Percentiles rank a stretch among this genome's conserved stretches.
These are phyloP conservation scores for Suillus hirtellus DNA, from an alignment of 768 basidiomycete species.

Conservation along the genomic window DNA sequence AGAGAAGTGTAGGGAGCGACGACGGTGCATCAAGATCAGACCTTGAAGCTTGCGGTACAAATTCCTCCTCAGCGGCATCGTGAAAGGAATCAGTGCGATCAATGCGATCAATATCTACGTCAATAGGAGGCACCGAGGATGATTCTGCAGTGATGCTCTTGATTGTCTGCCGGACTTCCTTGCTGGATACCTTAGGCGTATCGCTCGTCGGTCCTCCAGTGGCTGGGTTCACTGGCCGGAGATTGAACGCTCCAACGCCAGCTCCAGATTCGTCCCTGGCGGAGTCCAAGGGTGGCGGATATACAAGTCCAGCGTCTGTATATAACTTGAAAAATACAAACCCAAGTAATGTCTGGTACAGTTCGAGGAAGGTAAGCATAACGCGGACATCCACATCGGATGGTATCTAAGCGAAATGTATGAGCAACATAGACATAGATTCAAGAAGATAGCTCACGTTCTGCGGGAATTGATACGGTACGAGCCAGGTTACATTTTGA, in stretches of 20 bases:
- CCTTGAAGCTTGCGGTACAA: constrained; percentile 59
- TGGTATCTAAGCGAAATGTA: constrained; percentile 63
- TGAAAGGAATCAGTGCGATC: constrained; percentile 31
- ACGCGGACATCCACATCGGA: constrained; percentile 96
- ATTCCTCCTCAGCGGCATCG: constrained; percentile 56
- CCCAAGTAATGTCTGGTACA: constrained; percentile 94
- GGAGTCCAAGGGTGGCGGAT: constrained; percentile 89
- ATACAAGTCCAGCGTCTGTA: constrained; percentile 87
- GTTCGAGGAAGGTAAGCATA: constrained; percentile 96
- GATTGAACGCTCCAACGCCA: constrained; percentile 83
- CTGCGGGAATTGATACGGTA: constrained; percentile 97
- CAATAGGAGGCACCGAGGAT: constrained; percentile 29
- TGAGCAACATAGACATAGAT: constrained; percentile 11
- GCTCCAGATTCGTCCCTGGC: constrained; percentile 83
- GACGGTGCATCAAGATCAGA: constrained; percentile 45
- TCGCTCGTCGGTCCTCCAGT: constrained; percentile 20
- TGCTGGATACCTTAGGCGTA: constrained; percentile 48
- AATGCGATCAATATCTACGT: constrained; percentile 41
- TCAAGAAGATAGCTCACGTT: constrained; percentile 50
- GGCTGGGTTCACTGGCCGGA: constrained; percentile 52
- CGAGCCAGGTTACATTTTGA: constrained; percentile 92
- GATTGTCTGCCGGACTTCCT: constrained; percentile 51
- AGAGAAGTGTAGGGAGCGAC: constrained; percentile 67
- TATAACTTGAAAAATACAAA: constrained; percentile 99
- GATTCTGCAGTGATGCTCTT: constrained; percentile 41